A percentile compares a stretch with the other conserved stretches of the same genome.
These are phyloP conservation scores for Diaporthe amygdali DNA, from an alignment of 2,329 filamentous ascomycete genomes.

Conservation along the genomic window DNA sequence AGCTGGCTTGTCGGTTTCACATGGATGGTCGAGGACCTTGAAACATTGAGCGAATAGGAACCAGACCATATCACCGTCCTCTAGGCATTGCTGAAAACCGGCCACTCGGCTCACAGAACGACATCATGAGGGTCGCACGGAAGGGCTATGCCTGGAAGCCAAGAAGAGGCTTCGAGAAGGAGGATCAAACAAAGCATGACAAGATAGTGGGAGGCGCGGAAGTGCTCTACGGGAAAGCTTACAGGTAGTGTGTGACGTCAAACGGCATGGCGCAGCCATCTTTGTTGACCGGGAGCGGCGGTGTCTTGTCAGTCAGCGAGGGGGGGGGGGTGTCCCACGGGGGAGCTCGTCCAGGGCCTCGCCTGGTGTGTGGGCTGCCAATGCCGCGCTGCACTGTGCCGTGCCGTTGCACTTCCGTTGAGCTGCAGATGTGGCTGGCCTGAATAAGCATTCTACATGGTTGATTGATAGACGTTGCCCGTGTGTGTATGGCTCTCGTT, in stretches of 20 bases:
- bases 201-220: background rate
- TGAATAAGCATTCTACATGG: background rate
- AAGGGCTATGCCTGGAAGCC: background rate
- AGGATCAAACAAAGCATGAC: background rate
- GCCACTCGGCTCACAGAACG: slow-evolving; percentile 19
- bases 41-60: background rate
- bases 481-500: background rate
- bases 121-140: slow-evolving; percentile 14
- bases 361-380: background rate
- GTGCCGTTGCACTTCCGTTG: background rate
- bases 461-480: background rate
- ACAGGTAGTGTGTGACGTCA: slow-evolving; percentile 22
- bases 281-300: background rate
- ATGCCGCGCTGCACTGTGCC: background rate
- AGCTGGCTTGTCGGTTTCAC: background rate
- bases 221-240: background rate
- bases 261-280: slow-evolving; percentile 1
- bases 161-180: background rate
- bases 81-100: background rate
- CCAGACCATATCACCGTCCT: background rate
- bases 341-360: background rate
- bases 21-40: background rate
- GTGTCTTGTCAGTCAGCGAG: slow-evolving; percentile 1
- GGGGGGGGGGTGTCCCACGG: too few species aligned
- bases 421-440: background rate